phyloP scores from a whole-genome alignment of 192 early-diverging fungal species.

The Rhizoclosmatium sp. region DNA sequence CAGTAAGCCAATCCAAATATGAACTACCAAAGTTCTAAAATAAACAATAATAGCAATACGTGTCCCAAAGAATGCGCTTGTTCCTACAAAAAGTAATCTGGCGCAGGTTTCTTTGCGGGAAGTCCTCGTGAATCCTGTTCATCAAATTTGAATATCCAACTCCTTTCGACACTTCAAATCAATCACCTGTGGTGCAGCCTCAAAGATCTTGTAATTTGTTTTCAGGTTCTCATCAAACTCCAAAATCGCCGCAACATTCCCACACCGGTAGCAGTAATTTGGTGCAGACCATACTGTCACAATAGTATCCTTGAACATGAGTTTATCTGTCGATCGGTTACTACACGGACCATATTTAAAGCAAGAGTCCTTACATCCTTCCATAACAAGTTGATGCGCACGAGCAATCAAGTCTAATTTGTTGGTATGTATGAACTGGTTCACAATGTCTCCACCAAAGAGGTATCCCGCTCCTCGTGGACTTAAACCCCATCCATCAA shows the following conservation, averaged over 20 bases:
- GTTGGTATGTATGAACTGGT: conserved; percentile 65
- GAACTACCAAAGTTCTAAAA: too few relatives aligned
- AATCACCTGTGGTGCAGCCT: conserved; percentile 85
- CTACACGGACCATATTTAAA: neutral
- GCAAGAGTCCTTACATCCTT: conserved; percentile 64
- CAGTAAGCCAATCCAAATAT: too few relatives aligned
- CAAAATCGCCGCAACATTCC: conserved; percentile 97
- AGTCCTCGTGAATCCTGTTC: conserved; percentile 77
- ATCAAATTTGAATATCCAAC: neutral
- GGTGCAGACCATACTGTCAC: conserved; percentile 99
- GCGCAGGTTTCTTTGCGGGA: conserved; percentile 84
- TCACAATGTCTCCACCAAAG: conserved; percentile 93
- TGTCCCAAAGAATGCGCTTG: neutral
- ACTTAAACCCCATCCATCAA: conserved; percentile 91
- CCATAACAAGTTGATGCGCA: conserved; percentile 98
- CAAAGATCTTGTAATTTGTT: conserved; percentile 91
- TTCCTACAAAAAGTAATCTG: conserved; percentile 92
- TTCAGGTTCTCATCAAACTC: conserved; percentile 91
- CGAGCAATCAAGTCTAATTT: conserved; percentile 68
- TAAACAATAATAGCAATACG: too few relatives aligned
- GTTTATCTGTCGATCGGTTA: conserved; percentile 62
- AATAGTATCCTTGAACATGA: conserved; percentile 94
- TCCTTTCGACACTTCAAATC: neutral
- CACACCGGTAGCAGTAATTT: conserved; percentile 99
- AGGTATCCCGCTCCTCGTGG: conserved; percentile 96